Evolutionary conservation across 139 green algal genomes (phyloP), one percentile per base, ranked within the genome.

Genomic region (Parachlorella kessleri): DNA sequence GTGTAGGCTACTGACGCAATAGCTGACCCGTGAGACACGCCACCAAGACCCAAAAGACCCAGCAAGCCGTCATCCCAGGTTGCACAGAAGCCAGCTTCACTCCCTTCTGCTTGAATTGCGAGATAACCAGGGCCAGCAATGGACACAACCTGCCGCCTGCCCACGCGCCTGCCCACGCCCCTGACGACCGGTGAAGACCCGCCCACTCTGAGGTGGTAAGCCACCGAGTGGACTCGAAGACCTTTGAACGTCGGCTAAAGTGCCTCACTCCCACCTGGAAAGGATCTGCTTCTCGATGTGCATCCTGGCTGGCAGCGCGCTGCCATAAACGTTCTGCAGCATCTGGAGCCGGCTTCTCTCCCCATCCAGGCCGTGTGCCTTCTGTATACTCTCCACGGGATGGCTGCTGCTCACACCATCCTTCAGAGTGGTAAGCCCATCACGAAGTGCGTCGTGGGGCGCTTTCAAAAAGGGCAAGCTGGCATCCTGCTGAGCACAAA

Each of bases 261-360:
- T n/a, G n/a, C n/a, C n/a, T n/a, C 33, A 42, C 35, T 55, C 83
- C 23, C 53, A 89, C 87, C 83, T 88, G 55, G 81, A 39, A n/a
- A 97, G 81, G 21, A 97, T 95, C 78, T 97, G 93, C 32, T 74
- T 69, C 80, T 97, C 93, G 32, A 97, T 94, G 38, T 88, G 73
- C 69, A 93, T 78, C 33, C 84, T 84, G 1, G 92, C 91, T 7
- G 93, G 91, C 36, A 96, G 80, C 4, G 89, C 92, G 4, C 81
- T 64, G 38, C 93, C 93, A 76, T 97, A 97, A 0, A 96, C 65
- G 35, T 95, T 85, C 1, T 85, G 76, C 72, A 96, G 77, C 88
- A 94, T 93, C 32, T 91, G 63, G 5, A 84, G 36, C 42, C 86
- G 81, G n/a, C 63, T 40, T 36, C 75, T 33, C 75, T 83, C 78